Conservation (phyloP, 1,139 yeast genomes). For the Zhuliangozyma blackwelliae region DNA sequence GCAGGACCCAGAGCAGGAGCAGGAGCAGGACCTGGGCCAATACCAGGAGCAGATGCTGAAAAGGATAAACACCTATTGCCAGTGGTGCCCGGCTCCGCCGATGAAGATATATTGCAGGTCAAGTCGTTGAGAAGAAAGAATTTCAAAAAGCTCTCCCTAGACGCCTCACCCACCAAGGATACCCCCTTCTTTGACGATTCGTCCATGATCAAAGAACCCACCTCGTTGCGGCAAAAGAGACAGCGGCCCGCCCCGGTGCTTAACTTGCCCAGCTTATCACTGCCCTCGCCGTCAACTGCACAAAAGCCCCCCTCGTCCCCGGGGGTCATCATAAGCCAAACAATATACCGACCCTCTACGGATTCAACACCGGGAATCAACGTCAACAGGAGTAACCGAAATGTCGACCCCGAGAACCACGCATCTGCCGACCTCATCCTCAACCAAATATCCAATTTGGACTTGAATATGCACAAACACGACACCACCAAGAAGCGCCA, state of each 20-base stretch:
- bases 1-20: too few relatives aligned
- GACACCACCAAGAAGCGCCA: conserved; percentile 25
- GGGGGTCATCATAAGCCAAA: conserved; percentile 8
- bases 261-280: conserved; percentile 11
- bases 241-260: conserved; percentile 25
- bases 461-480: conserved; percentile 11
- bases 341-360: conserved; percentile 6
- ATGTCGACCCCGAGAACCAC: conserved; percentile 27
- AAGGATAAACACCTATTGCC: conserved; percentile 34
- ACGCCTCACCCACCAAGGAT: conserved; percentile 13
- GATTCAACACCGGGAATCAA: conserved; percentile 7
- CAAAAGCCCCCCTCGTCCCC: conserved; percentile 5
- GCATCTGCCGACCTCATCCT: conserved; percentile 22
- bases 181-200: conserved; percentile 5
- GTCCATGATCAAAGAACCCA: conserved; percentile 9
- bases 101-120: neutral
- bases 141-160: conserved; percentile 63
- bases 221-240: conserved; percentile 13
- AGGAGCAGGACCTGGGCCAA: too few relatives aligned
- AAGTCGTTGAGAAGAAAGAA: conserved; percentile 70
- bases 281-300: neutral
- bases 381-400: conserved; percentile 19
- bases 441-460: conserved; percentile 29
- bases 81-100: conserved; percentile 9
- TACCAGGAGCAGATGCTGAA: conserved; percentile 18